Evolutionary conservation across 2,329 filamentous ascomycete species (phyloP).

Genomic region (Pseudogymnoascus sp.): DNA sequence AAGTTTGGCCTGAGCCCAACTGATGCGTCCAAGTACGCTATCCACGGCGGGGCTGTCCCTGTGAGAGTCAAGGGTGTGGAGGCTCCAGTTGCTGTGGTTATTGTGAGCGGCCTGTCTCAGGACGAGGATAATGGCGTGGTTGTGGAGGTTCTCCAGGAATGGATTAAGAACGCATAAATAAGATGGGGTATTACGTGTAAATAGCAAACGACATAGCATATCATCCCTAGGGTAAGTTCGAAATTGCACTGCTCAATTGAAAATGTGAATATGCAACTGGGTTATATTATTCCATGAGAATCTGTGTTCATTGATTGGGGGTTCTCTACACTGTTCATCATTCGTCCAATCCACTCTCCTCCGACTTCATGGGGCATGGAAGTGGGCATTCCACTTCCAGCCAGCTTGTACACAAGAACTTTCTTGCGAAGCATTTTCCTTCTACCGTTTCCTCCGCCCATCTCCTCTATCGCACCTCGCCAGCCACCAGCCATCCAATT

Average conservation of each 20-base stretch:
- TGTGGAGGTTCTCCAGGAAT: slow-evolving; percentile 58
- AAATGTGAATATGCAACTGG: neutral
- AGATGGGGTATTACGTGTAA: neutral
- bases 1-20: slow-evolving; percentile 57
- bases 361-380: neutral
- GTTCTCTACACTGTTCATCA: slow-evolving; percentile 9
- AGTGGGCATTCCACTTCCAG: neutral
- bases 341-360: slow-evolving; percentile 10
- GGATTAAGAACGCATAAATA: neutral
- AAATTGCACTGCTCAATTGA: neutral
- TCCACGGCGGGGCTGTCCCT: slow-evolving; percentile 71
- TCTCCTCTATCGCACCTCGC: slow-evolving; percentile 4
- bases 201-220: neutral
- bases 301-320: slow-evolving; percentile 11
- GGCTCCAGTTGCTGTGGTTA: slow-evolving; percentile 66
- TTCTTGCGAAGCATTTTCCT: slow-evolving; percentile 1
- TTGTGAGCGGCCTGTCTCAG: slow-evolving; percentile 70
- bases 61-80: slow-evolving; percentile 67
- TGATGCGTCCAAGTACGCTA: slow-evolving; percentile 57
- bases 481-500: slow-evolving; percentile 14
- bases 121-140: slow-evolving; percentile 72
- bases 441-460: neutral
- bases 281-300: slow-evolving; percentile 8
- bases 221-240: neutral
- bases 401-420: slow-evolving; percentile 8